Conservation (phyloP, 164 flowering plant species). For the Chimonanthus salicifolius region DNA sequence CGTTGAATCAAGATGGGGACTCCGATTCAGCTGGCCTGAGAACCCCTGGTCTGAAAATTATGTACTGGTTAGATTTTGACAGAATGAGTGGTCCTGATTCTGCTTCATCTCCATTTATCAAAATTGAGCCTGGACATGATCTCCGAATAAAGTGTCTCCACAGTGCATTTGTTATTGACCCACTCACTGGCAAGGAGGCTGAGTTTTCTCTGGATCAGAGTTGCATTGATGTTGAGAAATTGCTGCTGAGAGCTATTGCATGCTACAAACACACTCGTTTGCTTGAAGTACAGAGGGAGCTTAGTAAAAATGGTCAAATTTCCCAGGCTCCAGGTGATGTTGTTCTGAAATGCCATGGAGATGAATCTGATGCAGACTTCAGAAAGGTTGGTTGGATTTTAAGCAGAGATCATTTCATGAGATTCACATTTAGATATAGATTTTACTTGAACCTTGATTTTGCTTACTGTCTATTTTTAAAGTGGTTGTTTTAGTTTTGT, state of each 20-base stretch:
- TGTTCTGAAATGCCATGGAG: constrained; percentile 45
- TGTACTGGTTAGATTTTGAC: constrained; percentile 82
- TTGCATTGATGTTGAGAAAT: constrained; percentile 89
- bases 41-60: constrained; percentile 82
- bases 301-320: constrained; percentile 63
- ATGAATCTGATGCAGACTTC: constrained; percentile 40
- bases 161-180: constrained; percentile 83
- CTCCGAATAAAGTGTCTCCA: constrained; percentile 76
- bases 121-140: constrained; percentile 89
- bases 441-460: no score
- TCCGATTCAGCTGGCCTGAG: constrained; percentile 62
- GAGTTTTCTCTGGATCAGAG: constrained; percentile 71
- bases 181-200: constrained; percentile 77
- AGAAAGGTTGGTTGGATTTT: constrained; percentile 44
- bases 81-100: constrained; percentile 49
- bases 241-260: constrained; percentile 73
- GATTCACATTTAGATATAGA: no score
- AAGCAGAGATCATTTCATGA: no score
- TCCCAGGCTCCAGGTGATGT: constrained; percentile 63
- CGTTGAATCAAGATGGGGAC: constrained; percentile 71
- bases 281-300: constrained; percentile 76
- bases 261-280: constrained; percentile 86
- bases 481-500: no score
- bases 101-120: constrained; percentile 64
- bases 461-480: no score